phyloP scores from a whole-genome alignment of 768 basidiomycete genomes.

The Boletellus sp. region DNA sequence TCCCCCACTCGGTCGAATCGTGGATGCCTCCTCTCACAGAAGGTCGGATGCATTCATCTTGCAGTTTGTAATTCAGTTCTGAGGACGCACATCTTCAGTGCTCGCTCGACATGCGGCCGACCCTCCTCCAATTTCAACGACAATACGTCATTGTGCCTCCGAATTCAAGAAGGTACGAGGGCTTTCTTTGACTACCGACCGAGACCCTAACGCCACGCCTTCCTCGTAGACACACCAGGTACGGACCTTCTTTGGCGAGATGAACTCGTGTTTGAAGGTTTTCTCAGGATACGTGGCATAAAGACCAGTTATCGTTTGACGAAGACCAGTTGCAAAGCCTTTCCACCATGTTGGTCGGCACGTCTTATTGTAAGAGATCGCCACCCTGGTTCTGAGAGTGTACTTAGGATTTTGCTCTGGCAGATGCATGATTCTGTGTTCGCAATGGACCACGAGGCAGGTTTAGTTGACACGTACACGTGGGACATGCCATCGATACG shows the following conservation, averaged over 20 bases:
- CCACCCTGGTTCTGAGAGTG: neutral
- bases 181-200: constrained; percentile 8
- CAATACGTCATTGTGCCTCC: constrained; percentile 80
- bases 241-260: constrained; percentile 11
- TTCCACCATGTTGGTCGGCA: constrained; percentile 86
- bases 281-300: constrained; percentile 83
- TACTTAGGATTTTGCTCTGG: constrained; percentile 13
- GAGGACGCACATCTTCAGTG: constrained; percentile 40
- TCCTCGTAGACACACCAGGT: constrained; percentile 58
- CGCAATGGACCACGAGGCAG: constrained; percentile 1
- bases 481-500: constrained; percentile 4
- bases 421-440: constrained; percentile 25
- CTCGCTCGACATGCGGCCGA: constrained; percentile 77
- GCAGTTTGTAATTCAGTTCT: neutral
- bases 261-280: constrained; percentile 7
- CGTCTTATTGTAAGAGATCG: constrained; percentile 70
- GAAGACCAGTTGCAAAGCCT: constrained; percentile 88
- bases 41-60: constrained; percentile 39
- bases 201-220: neutral
- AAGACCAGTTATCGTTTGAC: constrained; percentile 80
- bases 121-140: constrained; percentile 86
- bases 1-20: constrained; percentile 91
- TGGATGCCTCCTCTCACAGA: constrained; percentile 87
- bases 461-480: neutral
- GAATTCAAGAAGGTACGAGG: constrained; percentile 77